A percentile compares a stretch with the other conserved stretches of the same genome.
Evolutionary conservation across 163 green algal genomes (phyloP).

Genomic region (Chlorella variabilis): DNA sequence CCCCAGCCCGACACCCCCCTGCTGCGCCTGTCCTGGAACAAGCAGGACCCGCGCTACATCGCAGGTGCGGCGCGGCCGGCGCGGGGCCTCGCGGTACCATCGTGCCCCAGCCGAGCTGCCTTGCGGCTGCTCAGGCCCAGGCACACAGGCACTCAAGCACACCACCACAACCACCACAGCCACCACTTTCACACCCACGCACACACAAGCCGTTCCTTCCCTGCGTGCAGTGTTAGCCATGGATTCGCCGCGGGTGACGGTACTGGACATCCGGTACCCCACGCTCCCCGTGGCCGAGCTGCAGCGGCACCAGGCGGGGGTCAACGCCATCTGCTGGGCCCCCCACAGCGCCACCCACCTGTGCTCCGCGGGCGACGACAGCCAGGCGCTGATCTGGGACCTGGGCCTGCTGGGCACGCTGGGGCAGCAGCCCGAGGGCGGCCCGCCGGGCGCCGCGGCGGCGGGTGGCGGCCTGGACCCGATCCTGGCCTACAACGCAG

Average conservation of each 20-base stretch:
- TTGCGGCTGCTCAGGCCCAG: no score
- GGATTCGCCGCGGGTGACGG: constrained; percentile 82
- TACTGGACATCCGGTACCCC: constrained; percentile 95
- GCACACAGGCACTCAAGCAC: no score
- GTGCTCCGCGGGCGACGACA: constrained; percentile 95
- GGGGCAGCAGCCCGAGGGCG: background rate
- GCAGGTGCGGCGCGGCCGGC: constrained; percentile 56
- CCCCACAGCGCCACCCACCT: constrained; percentile 94
- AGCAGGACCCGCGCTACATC: constrained; percentile 95
- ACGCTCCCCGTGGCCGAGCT: constrained; percentile 93
- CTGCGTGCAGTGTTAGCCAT: constrained; percentile 66
- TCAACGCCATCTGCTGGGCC: constrained; percentile 94
- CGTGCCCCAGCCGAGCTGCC: no score
- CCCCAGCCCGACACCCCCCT: constrained; percentile 85
- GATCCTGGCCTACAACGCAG: constrained; percentile 93
- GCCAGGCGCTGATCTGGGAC: constrained; percentile 93
- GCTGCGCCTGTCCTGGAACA: constrained; percentile 96
- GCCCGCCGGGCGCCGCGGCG: background rate
- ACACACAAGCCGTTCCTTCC: no score
- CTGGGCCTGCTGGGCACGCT: constrained; percentile 58
- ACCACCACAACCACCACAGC: no score
- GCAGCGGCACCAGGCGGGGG: constrained; percentile 69
- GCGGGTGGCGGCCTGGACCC: constrained; percentile 73
- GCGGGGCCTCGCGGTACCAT: no score
- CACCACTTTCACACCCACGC: background rate